Evolutionary conservation across 768 basidiomycete species (phyloP).

Genomic region (Gloeopeniophorella convolvens): DNA sequence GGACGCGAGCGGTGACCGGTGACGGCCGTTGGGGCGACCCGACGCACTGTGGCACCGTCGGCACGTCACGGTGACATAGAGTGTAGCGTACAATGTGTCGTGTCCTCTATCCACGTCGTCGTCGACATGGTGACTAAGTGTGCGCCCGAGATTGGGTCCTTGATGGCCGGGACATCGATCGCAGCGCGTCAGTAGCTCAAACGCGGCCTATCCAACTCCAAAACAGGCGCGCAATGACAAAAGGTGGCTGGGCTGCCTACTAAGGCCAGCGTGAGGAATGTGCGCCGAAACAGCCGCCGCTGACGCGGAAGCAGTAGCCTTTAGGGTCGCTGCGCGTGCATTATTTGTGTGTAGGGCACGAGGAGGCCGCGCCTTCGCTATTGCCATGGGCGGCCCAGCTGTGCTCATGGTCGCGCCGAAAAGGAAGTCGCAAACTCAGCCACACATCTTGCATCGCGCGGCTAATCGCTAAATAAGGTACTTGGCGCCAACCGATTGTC

Average conservation of each 20-base stretch:
- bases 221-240: too few species aligned
- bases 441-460: constrained; percentile 1
- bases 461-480: too few species aligned
- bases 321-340: not conserved
- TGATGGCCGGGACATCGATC: constrained; percentile 6
- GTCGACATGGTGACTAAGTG: constrained; percentile 16
- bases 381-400: not conserved
- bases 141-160: not conserved
- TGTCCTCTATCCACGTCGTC: not conserved
- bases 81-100: too few species aligned
- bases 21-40: too few species aligned
- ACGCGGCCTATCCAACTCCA: too few species aligned
- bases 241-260: not conserved
- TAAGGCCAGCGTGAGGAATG: not conserved
- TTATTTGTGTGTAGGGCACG: not conserved
- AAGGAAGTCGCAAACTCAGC: constrained; percentile 3
- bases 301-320: not conserved
- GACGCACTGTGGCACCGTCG: too few species aligned
- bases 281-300: not conserved
- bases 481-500: too few species aligned
- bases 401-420: not conserved
- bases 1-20: constrained; percentile 19
- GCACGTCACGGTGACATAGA: too few species aligned
- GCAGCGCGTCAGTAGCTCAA: not conserved
- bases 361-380: not conserved